Conservation (phyloP, 805 yeast species). For the Starmerella kuoi region DNA sequence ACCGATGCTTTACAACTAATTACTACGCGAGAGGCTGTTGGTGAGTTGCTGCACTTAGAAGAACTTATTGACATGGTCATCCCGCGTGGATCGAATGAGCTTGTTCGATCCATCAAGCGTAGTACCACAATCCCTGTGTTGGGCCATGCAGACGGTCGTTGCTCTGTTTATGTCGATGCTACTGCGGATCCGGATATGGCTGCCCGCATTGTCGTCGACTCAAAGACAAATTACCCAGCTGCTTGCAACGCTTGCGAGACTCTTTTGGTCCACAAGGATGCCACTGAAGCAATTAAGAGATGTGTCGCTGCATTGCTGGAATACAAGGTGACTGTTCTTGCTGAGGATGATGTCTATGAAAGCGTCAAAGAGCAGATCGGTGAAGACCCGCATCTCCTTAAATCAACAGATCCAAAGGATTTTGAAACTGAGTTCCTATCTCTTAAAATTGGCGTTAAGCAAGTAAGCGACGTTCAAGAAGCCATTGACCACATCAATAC, state of each 20-base stretch:
- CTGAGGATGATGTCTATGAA: conserved; percentile 25
- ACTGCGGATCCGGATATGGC: conserved; percentile 73
- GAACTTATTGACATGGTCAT: conserved; percentile 85
- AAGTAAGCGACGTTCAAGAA: conserved; percentile 44
- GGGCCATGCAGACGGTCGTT: conserved; percentile 98
- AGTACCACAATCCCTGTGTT: conserved; percentile 90
- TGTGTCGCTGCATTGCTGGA: conserved; percentile 36
- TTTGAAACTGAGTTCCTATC: conserved; percentile 78
- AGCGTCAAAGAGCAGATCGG: conserved; percentile 3
- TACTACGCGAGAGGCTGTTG: conserved; percentile 79
- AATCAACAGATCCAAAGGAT: conserved; percentile 48
- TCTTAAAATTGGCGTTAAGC: conserved; percentile 64
- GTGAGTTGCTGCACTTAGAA: conserved; percentile 73
- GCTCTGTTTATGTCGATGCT: conserved; percentile 73
- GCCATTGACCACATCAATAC: conserved; percentile 80
- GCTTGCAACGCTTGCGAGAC: conserved; percentile 98
- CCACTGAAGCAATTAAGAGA: conserved; percentile 28
- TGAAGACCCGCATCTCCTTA: conserved; percentile 17
- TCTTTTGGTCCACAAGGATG: conserved; percentile 44
- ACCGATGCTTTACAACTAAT: conserved; percentile 72
- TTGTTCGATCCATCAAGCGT: conserved; percentile 74
- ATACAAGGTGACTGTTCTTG: conserved; percentile 64
- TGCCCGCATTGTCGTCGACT: conserved; percentile 58
- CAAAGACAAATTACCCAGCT: conserved; percentile 94
- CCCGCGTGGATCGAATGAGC: conserved; percentile 93